These are phyloP conservation scores for Fusarium vanettenii DNA, from an alignment of 2,329 filamentous ascomycete genomes.

Conservation along the genomic window DNA sequence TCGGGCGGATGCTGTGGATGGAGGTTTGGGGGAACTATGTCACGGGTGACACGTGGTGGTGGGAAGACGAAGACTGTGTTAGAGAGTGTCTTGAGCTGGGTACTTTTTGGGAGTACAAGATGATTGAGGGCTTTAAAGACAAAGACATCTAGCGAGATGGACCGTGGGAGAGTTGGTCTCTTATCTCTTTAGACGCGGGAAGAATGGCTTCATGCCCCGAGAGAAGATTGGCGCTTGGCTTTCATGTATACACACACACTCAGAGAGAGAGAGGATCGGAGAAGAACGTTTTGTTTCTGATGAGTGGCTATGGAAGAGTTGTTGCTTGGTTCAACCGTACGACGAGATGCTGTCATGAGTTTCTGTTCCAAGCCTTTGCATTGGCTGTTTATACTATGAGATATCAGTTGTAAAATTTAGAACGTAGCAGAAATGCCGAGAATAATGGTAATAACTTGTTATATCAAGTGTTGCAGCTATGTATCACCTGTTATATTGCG, in stretches of 20 bases:
- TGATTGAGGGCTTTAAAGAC: constrained; percentile 67
- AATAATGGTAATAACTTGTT: background rate
- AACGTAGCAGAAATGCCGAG: background rate
- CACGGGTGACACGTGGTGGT: constrained; percentile 67
- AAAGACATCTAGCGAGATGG: constrained; percentile 1
- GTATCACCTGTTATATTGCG: background rate
- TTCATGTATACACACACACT: background rate
- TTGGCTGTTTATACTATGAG: background rate
- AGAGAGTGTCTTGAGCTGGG: constrained; percentile 65
- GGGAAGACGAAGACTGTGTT: constrained; percentile 66
- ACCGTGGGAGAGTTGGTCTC: background rate
- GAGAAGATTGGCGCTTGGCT: background rate
- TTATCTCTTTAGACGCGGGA: background rate
- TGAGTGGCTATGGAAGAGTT: background rate
- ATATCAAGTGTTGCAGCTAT: background rate
- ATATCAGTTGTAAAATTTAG: background rate
- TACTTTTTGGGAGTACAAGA: constrained; percentile 69
- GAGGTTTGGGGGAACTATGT: constrained; percentile 69
- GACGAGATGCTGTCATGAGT: background rate
- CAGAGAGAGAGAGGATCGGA: background rate
- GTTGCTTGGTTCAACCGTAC: background rate
- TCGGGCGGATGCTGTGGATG: constrained; percentile 69
- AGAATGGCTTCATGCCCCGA: background rate
- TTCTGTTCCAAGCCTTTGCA: background rate
- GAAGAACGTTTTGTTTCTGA: background rate